Evolutionary conservation across 2,329 filamentous ascomycete species (phyloP), one percentile per base, ranked within the genome.

Genomic region (Juglanconis oblonga): DNA sequence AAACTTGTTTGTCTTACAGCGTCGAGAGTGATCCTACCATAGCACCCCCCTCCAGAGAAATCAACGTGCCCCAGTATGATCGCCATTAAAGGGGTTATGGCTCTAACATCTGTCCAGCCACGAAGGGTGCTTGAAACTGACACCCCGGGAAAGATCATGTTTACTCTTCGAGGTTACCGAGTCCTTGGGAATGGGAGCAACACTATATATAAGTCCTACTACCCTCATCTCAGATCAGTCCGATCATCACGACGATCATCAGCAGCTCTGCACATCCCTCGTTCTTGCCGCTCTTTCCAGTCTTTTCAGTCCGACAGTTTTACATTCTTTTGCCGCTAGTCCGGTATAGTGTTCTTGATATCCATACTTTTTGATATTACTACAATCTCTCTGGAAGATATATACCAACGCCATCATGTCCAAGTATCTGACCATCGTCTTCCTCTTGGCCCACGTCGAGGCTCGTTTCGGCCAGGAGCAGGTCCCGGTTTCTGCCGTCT

Each of bases 391-490:
- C 33, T 49, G 49, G 49, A 57, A 35, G 52, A 53, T 60, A 51
- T 31, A 9, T 7, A 47, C 32, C 38, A 48, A 45, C 9, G n/a
- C 5, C 58, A 42, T 17, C 29, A 59, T 57, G 61, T 55, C 49
- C 38, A 59, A 55, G 47, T 63, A 55, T 38, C 73, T 74, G 65
- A 67, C 71, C 64, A 74, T 76, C 64, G 57, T 70, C 54, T 61
- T 72, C 62, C 59, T 76, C 58, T 66, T 78, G 62, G 68, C 76
- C 40, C 54, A 40, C 36, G 77, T 72, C 59, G 76, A 81, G 64
- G 81, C 81, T 61, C 78, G 86, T 64, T 88, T 89, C 71, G 81
- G 80, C 47, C 85, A 88, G 74, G 86, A 89, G 71, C 82, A 87
- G 69, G 69, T 77, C 50, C 81, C 84, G 54, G 84, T 87, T 50